Percentiles rank a stretch among this genome's conserved stretches.
phyloP scores from a whole-genome alignment of 495 filamentous ascomycete species.

The Staphylotrichum tortipilum region DNA sequence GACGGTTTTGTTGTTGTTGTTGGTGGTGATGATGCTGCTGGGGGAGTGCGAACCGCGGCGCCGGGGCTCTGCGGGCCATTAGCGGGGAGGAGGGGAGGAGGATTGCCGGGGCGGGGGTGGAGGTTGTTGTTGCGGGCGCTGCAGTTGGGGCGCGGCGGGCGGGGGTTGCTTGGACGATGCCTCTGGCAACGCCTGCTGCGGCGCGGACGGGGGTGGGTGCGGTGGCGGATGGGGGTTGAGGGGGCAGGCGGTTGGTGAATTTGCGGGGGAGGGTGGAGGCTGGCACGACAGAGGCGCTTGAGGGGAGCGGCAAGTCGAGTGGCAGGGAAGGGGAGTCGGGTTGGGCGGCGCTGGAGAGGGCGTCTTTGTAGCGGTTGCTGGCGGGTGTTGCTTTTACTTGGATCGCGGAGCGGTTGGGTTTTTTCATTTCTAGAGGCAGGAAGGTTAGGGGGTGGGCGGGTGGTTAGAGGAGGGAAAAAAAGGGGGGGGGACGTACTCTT shows the following conservation, averaged over 20 bases:
- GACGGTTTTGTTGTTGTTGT: neutral
- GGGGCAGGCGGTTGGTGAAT: conserved; percentile 21
- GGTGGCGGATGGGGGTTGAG: neutral
- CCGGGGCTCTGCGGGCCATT: conserved; percentile 44
- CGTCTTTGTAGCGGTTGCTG: conserved; percentile 44
- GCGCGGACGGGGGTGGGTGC: conserved; percentile 4
- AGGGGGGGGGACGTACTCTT: conserved; percentile 27
- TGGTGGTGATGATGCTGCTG: too few species aligned
- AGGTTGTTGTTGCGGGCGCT: conserved; percentile 13
- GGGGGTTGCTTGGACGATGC: conserved; percentile 29
- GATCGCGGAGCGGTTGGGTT: conserved; percentile 56
- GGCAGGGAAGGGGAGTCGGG: neutral
- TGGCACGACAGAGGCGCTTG: conserved; percentile 24
- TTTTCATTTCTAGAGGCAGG: conserved; percentile 48
- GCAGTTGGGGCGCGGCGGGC: conserved; percentile 6
- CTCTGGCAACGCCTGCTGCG: too few species aligned
- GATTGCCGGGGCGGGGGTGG: conserved; percentile 9
- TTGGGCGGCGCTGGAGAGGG: conserved; percentile 19
- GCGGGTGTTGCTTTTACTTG: conserved; percentile 75
- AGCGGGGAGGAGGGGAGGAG: conserved; percentile 34
- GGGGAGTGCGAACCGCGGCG: neutral
- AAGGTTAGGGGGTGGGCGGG: conserved; percentile 10
- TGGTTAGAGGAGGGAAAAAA: neutral
- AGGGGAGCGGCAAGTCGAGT: conserved; percentile 17
- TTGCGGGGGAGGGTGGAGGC: conserved; percentile 33